phyloP scores from a whole-genome alignment of 2,329 filamentous ascomycete genomes.

The Dactylellina drechsleri region DNA sequence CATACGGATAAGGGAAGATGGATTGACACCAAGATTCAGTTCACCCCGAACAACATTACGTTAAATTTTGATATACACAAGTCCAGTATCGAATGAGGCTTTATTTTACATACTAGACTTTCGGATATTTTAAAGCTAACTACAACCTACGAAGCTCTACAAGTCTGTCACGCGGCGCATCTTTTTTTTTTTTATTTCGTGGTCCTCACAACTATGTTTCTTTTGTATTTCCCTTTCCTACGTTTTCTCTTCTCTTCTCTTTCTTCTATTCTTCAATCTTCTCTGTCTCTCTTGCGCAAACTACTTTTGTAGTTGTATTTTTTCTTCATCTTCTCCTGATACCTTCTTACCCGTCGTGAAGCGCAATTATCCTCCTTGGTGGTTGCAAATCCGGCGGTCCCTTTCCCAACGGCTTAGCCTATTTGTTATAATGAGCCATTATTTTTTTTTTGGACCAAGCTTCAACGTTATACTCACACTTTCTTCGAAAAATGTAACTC shows the following conservation, averaged over 20 bases:
- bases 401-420: slow-evolving; percentile 43
- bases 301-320: slow-evolving; percentile 7
- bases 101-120: slow-evolving; percentile 42
- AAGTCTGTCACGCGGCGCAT: slow-evolving; percentile 52
- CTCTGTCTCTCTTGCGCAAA: slow-evolving; percentile 6
- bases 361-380: slow-evolving; percentile 14
- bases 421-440: slow-evolving; percentile 53
- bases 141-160: slow-evolving; percentile 47
- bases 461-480: neutral
- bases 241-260: slow-evolving; percentile 10
- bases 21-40: slow-evolving; percentile 13
- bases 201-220: slow-evolving; percentile 22
- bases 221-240: slow-evolving; percentile 22
- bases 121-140: slow-evolving; percentile 40
- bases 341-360: slow-evolving; percentile 20
- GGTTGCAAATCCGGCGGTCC: slow-evolving; percentile 18
- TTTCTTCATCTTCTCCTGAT: slow-evolving; percentile 16
- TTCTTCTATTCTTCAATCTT: slow-evolving; percentile 15
- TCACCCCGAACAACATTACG: slow-evolving; percentile 36
- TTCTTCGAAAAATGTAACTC: slow-evolving; percentile 24
- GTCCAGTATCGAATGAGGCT: slow-evolving; percentile 33
- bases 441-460: slow-evolving; percentile 26
- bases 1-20: slow-evolving; percentile 13
- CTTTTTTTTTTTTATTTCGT: slow-evolving; percentile 28
- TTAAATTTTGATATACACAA: slow-evolving; percentile 34